A percentile compares a stretch with the other conserved stretches of the same genome.
phyloP scores from a whole-genome alignment of 164 flowering plant genomes.

The Umbilicus rupestris region DNA sequence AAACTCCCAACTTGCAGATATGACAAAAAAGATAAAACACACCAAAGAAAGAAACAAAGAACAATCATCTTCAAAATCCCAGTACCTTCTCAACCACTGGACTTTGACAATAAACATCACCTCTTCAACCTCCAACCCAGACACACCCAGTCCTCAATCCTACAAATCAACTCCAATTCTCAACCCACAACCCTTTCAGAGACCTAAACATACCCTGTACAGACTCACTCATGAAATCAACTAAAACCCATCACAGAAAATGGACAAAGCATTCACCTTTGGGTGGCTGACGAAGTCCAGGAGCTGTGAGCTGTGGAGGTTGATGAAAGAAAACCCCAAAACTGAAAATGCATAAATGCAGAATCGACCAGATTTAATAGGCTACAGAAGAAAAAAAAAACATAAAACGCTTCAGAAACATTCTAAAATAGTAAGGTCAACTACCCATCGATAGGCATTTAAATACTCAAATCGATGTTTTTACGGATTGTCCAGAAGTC shows the following conservation, averaged over 20 bases:
- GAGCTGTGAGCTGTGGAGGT: not conserved
- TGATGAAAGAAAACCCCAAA: not conserved
- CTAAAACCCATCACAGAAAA: not conserved
- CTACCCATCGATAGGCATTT: not conserved
- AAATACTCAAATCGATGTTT: not conserved
- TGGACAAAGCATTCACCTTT: not conserved
- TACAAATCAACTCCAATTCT: not conserved
- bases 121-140: not conserved
- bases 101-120: not conserved
- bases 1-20: not conserved
- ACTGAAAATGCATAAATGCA: not conserved
- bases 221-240: not conserved
- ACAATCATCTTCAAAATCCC: not conserved
- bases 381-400: not conserved
- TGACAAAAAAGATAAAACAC: no score
- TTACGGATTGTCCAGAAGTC: not conserved
- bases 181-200: not conserved
- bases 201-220: not conserved
- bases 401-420: not conserved
- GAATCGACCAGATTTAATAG: not conserved
- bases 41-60: not conserved
- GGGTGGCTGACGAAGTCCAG: not conserved
- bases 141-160: not conserved
- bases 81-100: not conserved
- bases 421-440: conserved; percentile 2